Percentiles rank a stretch among this genome's conserved stretches.
Evolutionary conservation across 164 flowering plant species (phyloP).

Genomic region (Aristolochia fimbriata): DNA sequence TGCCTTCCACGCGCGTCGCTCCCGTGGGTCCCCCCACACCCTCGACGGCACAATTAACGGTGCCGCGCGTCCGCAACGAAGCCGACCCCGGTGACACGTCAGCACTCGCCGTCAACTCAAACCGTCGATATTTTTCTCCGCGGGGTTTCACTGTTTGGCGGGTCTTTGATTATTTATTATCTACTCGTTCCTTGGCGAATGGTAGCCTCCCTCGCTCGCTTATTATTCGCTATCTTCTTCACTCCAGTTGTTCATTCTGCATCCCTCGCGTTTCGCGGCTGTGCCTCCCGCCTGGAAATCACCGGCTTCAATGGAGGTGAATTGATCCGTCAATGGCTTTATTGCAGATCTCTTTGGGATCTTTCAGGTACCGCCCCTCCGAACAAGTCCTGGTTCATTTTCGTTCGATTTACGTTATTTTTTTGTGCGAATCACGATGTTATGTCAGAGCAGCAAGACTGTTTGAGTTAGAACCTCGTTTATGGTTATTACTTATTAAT

Average conservation of each 20-base stretch:
- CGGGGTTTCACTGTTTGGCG: background rate
- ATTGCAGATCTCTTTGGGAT: slow-evolving; percentile 5
- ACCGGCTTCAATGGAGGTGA: background rate
- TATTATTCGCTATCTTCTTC: background rate
- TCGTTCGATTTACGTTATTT: background rate
- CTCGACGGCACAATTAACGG: background rate
- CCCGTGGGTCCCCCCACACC: too few species aligned
- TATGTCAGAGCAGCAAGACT: background rate
- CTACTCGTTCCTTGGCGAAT: background rate
- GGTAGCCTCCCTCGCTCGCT: background rate
- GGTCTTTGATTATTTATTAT: background rate
- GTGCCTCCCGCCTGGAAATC: background rate
- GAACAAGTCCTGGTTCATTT: background rate
- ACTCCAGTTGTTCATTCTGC: background rate
- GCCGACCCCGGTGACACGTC: background rate
- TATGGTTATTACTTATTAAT: background rate
- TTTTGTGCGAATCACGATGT: background rate
- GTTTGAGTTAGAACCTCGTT: background rate
- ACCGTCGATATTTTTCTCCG: background rate
- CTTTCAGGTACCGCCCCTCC: slow-evolving; percentile 5
- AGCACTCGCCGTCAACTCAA: background rate
- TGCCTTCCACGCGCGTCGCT: too few species aligned
- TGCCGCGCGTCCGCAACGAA: background rate
- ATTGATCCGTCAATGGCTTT: background rate
- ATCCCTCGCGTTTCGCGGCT: background rate